Percentiles rank a stretch among this genome's conserved stretches.
Evolutionary conservation across 805 yeast species (phyloP).

Genomic region (Ogataea methanolica): DNA sequence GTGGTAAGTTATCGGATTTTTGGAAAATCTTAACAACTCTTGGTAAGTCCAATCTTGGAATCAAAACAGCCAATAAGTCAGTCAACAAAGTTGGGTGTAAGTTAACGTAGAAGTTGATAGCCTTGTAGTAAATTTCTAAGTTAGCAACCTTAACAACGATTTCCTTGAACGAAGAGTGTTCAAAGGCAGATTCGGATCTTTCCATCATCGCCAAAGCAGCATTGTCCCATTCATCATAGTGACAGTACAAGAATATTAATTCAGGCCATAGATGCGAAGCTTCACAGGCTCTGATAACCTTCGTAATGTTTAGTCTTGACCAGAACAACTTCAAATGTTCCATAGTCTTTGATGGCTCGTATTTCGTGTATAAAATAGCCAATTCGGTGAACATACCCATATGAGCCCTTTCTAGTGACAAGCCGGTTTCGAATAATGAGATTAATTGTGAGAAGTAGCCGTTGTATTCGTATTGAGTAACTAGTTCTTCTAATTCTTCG

Average conservation of each 20-base stretch:
- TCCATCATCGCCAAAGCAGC: constrained; percentile 97
- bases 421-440: constrained; percentile 89
- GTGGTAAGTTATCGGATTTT: constrained; percentile 92
- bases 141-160: constrained; percentile 92
- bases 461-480: constrained; percentile 76
- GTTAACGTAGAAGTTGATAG: constrained; percentile 87
- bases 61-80: constrained; percentile 77
- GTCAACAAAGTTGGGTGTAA: constrained; percentile 89
- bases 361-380: constrained; percentile 86
- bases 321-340: constrained; percentile 96
- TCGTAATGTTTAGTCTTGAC: constrained; percentile 97
- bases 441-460: constrained; percentile 92
- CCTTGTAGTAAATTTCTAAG: constrained; percentile 94
- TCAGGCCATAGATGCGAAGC: constrained; percentile 95
- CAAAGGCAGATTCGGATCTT: constrained; percentile 87
- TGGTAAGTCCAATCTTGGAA: constrained; percentile 89
- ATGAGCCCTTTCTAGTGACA: constrained; percentile 96
- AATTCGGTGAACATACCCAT: constrained; percentile 99
- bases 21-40: constrained; percentile 93
- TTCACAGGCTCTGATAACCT: constrained; percentile 91
- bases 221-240: constrained; percentile 99
- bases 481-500: constrained; percentile 90
- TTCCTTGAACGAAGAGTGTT: constrained; percentile 91
- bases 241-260: constrained; percentile 91
- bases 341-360: constrained; percentile 84